Evolutionary conservation across 1,284 basidiomycete species (phyloP).

Genomic region (Pulchroboletus neoregius): DNA sequence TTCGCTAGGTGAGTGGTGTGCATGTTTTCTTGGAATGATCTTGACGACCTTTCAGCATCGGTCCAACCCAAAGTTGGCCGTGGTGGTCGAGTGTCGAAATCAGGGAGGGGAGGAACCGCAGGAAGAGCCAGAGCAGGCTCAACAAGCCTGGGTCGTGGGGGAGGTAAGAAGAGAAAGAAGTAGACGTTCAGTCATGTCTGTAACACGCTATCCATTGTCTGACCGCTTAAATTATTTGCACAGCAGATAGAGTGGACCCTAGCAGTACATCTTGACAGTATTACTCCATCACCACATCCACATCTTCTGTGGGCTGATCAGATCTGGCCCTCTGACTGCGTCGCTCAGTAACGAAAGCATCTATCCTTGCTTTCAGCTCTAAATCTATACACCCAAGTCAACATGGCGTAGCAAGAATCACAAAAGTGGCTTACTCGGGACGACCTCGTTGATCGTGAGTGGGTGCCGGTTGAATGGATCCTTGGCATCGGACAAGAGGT

Average conservation of each 20-base stretch:
- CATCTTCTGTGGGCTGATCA: slow-evolving; percentile 27
- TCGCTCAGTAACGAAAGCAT: slow-evolving; percentile 54
- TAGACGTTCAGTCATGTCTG: slow-evolving; percentile 15
- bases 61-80: slow-evolving; percentile 23
- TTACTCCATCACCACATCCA: slow-evolving; percentile 34
- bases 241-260: neutral
- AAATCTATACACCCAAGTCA: slow-evolving; percentile 39
- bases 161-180: slow-evolving; percentile 32
- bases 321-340: slow-evolving; percentile 34
- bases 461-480: slow-evolving; percentile 90
- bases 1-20: slow-evolving; percentile 47
- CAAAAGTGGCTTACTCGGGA: slow-evolving; percentile 52
- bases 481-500: slow-evolving; percentile 85
- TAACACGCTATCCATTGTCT: neutral
- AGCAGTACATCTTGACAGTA: slow-evolving; percentile 8
- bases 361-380: slow-evolving; percentile 62
- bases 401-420: neutral
- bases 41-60: slow-evolving; percentile 22
- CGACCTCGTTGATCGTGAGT: slow-evolving; percentile 74
- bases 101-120: slow-evolving; percentile 20
- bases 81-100: slow-evolving; percentile 28
- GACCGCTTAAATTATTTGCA: slow-evolving; percentile 8
- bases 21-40: neutral
- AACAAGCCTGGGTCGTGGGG: slow-evolving; percentile 25
- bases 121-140: slow-evolving; percentile 30